phyloP scores from a whole-genome alignment of 2,329 filamentous ascomycete species.

The Fusarium sp. region DNA sequence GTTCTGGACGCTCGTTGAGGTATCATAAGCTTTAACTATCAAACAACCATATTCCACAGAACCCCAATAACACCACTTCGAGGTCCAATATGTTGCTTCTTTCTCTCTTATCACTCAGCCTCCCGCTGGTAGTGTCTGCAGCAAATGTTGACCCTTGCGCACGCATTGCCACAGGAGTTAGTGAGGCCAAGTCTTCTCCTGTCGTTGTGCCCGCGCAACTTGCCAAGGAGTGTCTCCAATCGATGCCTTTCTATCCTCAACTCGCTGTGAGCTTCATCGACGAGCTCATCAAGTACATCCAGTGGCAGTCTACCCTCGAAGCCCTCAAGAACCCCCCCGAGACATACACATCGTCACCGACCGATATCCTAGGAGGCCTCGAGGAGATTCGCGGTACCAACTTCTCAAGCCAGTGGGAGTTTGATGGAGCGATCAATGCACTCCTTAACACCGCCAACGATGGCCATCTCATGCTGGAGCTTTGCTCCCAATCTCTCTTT shows the following conservation, averaged over 20 bases:
- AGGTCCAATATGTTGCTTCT: too few relatives aligned
- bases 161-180: too few relatives aligned
- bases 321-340: conserved; percentile 24
- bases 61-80: too few relatives aligned
- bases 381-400: neutral
- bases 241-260: conserved; percentile 5
- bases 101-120: too few relatives aligned
- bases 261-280: neutral
- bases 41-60: too few relatives aligned
- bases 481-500: neutral
- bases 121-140: too few relatives aligned
- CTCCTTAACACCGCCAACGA: conserved; percentile 7
- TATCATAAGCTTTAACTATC: too few relatives aligned
- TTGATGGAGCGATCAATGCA: conserved; percentile 14
- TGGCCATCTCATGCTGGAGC: neutral
- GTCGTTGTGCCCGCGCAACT: neutral
- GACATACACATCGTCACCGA: conserved; percentile 15
- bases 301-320: conserved; percentile 34
- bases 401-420: conserved; percentile 4
- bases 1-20: too few relatives aligned
- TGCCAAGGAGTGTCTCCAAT: conserved; percentile 7
- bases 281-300: conserved; percentile 6
- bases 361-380: conserved; percentile 21
- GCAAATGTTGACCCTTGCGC: too few relatives aligned
- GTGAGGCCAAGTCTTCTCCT: too few relatives aligned